Evolutionary conservation across 1,139 yeast species (phyloP), one percentile per base, ranked within the genome.

Genomic region (Yamadazyma epiphylla): DNA sequence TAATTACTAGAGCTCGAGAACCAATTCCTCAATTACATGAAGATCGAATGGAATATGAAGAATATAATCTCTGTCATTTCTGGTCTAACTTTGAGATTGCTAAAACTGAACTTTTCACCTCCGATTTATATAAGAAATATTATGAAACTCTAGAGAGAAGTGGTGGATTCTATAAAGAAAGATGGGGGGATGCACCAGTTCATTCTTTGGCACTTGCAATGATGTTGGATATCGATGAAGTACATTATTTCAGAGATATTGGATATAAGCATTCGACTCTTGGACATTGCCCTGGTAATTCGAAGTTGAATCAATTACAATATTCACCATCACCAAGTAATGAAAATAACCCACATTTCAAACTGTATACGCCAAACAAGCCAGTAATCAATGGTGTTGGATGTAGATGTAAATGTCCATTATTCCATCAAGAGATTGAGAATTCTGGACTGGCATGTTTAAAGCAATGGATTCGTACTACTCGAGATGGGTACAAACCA

Each of bases 161-260:
- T 9, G 87, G 89, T 7, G 96, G 96, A 0, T 88, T 88, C 49
- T 86, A 78, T 68, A 70, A 71, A 31, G 96, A 88, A 52, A 61
- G 96, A 48, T 88, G 96, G 96, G 96, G 96, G 1, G 96, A 88
- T 64, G 96, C 96, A 0, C 95, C 96, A 0, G 77, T 88, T 3
- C 96, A 87, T 53, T 81, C 95, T 2, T 60, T 88, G 14, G 96
- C 91, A 0, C 72, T 83, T 5, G 94, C 87, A 0, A 67, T 88
- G 71, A 64, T 82, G 48, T 59, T 87, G 27, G 70, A 80, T 32
- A 52, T 79, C 3, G 62, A 74, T 4, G 86, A 87, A 35, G 64
- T 88, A 9, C 96, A 88, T 57, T 88, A 88, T 55, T 88, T 88
- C 59, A 62, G 96, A 42, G 96, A 88, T 49, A 81, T 88, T 43